Conservation (phyloP, 768 basidiomycete species). For the Heimioporus sp. region DNA sequence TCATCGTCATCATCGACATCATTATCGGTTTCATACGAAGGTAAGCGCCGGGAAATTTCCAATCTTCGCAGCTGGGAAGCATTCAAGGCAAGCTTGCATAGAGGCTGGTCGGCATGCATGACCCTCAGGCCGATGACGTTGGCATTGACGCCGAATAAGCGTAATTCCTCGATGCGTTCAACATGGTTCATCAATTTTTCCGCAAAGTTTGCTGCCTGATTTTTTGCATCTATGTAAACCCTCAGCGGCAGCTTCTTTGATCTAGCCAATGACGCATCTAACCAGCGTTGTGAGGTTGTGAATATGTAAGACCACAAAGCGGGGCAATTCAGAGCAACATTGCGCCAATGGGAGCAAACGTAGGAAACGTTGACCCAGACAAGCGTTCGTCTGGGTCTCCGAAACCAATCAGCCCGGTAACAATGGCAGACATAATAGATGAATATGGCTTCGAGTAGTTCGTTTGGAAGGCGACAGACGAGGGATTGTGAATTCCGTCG, state of each 20-base stretch:
- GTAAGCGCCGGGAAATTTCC: no score
- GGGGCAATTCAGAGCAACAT: constrained; percentile 38
- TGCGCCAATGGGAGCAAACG: constrained; percentile 36
- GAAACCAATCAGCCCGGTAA: not conserved
- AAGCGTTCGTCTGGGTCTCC: not conserved
- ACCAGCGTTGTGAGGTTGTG: not conserved
- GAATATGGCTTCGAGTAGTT: not conserved
- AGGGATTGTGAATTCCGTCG: not conserved
- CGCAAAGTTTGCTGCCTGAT: not conserved
- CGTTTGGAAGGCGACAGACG: not conserved
- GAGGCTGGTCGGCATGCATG: not conserved
- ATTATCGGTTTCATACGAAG: no score
- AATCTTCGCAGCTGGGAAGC: not conserved
- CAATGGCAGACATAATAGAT: not conserved
- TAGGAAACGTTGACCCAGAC: constrained; percentile 9
- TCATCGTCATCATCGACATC: no score
- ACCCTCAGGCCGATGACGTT: not conserved
- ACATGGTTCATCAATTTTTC: not conserved
- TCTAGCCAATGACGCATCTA: not conserved
- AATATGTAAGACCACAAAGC: not conserved
- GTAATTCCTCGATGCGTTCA: not conserved
- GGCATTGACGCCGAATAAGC: not conserved
- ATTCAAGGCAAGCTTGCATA: not conserved
- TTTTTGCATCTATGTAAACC: not conserved
- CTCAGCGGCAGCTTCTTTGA: constrained; percentile 32